phyloP scores from a whole-genome alignment of 768 basidiomycete species.

The Phaeotremella fagi region DNA sequence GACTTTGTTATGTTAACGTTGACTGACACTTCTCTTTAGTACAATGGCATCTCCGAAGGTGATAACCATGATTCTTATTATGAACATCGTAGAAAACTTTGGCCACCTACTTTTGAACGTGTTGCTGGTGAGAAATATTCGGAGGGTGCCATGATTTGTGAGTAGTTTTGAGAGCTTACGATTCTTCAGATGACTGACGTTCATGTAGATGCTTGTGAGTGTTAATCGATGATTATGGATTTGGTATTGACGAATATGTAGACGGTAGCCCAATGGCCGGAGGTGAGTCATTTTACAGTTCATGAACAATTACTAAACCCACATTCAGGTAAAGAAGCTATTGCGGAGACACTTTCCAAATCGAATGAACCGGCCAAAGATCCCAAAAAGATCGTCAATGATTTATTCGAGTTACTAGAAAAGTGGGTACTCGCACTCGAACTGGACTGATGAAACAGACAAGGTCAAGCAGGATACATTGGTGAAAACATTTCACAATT shows the following conservation, averaged over 20 bases:
- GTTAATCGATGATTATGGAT: not conserved
- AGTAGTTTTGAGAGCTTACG: not conserved
- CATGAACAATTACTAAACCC: too few relatives aligned
- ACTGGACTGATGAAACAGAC: not conserved
- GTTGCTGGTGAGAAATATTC: slow-evolving; percentile 10
- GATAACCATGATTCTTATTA: slow-evolving; percentile 16
- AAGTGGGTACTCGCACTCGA: not conserved
- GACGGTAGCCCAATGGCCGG: slow-evolving; percentile 10
- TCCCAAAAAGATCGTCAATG: not conserved
- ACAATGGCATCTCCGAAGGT: slow-evolving; percentile 11
- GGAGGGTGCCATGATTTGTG: slow-evolving; percentile 12
- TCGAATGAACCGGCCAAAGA: not conserved
- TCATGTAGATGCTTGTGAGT: slow-evolving; percentile 2
- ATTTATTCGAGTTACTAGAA: slow-evolving; percentile 6
- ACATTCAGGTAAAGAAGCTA: slow-evolving; percentile 7
- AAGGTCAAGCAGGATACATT: slow-evolving; percentile 14
- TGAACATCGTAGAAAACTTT: slow-evolving; percentile 7
- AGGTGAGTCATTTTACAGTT: not conserved
- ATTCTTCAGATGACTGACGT: not conserved
- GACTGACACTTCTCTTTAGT: not conserved
- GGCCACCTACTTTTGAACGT: slow-evolving; percentile 12
- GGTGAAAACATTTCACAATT: slow-evolving; percentile 17
- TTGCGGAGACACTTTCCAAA: slow-evolving; percentile 2
- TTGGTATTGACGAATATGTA: not conserved
- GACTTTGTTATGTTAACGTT: not conserved